Evolutionary conservation across 1,284 basidiomycete species (phyloP), one percentile per base, ranked within the genome.

Genomic region (Cutaneotrichosporon curvatum): DNA sequence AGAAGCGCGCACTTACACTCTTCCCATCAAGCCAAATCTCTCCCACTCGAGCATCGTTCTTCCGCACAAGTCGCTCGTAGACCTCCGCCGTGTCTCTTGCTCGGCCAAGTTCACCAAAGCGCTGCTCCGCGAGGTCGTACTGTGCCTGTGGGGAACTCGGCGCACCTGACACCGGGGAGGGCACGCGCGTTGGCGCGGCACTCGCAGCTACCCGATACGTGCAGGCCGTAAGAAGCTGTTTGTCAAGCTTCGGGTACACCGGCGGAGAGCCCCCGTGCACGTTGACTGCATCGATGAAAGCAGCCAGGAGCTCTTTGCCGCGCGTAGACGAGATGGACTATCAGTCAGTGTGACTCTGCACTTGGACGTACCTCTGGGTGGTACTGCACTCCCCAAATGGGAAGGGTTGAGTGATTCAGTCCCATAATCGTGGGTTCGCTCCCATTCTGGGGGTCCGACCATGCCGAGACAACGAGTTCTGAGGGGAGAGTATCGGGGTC

Each of bases 311-410:
- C 7, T 57, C 49, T 2, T 58, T 32, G 18, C 74, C 74, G 36
- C 55, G 60, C 0, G 69, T 65, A 0, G 74, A 75, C 3, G 70
- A 68, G 45, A 75, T 74, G 0, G 73, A 75, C 73, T 75, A 51
- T 2, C 25, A 4, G 32, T 48, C 14, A 47, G 37, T 31, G 35
- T 12, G 1, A 19, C 8, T 16, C 12, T 12, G 18, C 3, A 14
- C 15, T 16, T 9, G 4, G 14, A 40, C 63, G n/a, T 44, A 71
- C 72, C 70, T 94, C 92, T 1, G 92, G 94, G 67, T 97, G 94
- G 62, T 95, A 97, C 65, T 97, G 92, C 2, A 97, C 90, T 3
- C 87, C 89, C 81, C 85, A 92, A 57, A 92, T 86, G 0, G 91
- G 87, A 51, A 78, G 78, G 11, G 60, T 66, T 37, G 60, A 74